Conservation (phyloP, 345 rosid species). For the Syzygium oleosum region DNA sequence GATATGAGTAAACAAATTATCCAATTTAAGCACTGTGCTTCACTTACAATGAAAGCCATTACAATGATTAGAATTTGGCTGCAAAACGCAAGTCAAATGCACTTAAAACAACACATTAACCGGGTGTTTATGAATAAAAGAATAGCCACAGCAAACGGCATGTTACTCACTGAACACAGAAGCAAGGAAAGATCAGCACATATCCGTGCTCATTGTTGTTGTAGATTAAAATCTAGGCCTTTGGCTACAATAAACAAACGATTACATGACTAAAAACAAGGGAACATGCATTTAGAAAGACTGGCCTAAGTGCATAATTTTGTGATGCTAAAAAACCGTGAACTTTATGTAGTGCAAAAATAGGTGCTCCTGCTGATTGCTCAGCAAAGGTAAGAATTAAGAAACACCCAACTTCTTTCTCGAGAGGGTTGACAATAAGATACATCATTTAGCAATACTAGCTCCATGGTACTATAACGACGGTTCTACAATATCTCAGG, state of each 20-base stretch:
- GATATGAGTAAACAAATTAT: no score
- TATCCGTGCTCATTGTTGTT: not conserved
- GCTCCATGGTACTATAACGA: not conserved
- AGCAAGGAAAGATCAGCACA: not conserved
- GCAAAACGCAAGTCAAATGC: not conserved
- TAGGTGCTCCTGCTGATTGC: not conserved
- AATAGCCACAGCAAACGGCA: not conserved
- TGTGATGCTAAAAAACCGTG: not conserved
- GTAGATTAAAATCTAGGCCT: not conserved
- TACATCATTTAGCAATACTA: not conserved
- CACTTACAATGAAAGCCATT: not conserved
- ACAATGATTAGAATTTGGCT: not conserved
- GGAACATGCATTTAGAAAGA: not conserved
- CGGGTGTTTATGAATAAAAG: not conserved
- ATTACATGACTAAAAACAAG: not conserved
- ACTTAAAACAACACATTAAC: not conserved
- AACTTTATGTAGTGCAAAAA: not conserved
- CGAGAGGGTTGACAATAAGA: not conserved
- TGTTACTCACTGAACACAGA: not conserved
- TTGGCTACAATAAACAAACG: not conserved
- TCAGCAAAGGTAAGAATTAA: not conserved
- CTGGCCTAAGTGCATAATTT: not conserved
- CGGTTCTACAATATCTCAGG: not conserved
- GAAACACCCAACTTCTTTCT: not conserved
- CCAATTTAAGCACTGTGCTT: no score